Percentiles rank a stretch among this genome's conserved stretches.
Evolutionary conservation across 2,329 filamentous ascomycete genomes (phyloP).

Genomic region (Pezicula rhizophila): DNA sequence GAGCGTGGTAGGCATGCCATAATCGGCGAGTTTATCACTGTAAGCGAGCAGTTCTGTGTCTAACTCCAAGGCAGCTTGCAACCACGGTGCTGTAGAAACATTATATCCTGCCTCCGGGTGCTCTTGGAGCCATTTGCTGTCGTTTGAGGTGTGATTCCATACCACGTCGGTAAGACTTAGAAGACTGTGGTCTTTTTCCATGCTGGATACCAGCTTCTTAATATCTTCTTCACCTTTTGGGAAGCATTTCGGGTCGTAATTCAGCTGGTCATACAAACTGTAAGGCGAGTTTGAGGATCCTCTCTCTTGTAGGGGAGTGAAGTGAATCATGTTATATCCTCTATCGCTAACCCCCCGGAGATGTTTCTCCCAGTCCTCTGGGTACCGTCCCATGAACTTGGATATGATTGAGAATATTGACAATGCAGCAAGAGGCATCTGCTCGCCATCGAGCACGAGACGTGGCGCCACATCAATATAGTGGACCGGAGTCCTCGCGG

Average conservation of each 20-base stretch:
- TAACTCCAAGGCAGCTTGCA: conserved; percentile 69
- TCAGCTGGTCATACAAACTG: conserved; percentile 88
- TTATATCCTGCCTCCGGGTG: conserved; percentile 97
- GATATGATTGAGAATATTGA: conserved; percentile 92
- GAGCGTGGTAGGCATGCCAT: conserved; percentile 72
- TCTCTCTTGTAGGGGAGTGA: conserved; percentile 85
- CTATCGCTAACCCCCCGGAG: conserved; percentile 80
- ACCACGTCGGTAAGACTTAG: conserved; percentile 93
- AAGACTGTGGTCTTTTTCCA: conserved; percentile 80
- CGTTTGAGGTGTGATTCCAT: conserved; percentile 95
- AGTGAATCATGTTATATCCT: conserved; percentile 99
- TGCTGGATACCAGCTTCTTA: conserved; percentile 65
- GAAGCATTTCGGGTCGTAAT: conserved; percentile 78
- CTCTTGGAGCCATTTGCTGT: conserved; percentile 87
- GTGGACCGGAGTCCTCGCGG: conserved; percentile 68
- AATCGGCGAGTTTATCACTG: conserved; percentile 52
- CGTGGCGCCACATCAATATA: conserved; percentile 92
- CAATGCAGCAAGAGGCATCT: conserved; percentile 77
- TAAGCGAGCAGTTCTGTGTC: conserved; percentile 66
- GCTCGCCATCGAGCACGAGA: conserved; percentile 65
- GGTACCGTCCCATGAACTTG: conserved; percentile 96
- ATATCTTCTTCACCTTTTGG: conserved; percentile 81
- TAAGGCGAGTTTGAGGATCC: conserved; percentile 94
- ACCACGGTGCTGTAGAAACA: conserved; percentile 77
- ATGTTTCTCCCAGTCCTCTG: conserved; percentile 84